Evolutionary conservation across 257 asterid genomes (phyloP), one percentile per base, ranked within the genome.

Genomic region (Gentiana dahurica): DNA sequence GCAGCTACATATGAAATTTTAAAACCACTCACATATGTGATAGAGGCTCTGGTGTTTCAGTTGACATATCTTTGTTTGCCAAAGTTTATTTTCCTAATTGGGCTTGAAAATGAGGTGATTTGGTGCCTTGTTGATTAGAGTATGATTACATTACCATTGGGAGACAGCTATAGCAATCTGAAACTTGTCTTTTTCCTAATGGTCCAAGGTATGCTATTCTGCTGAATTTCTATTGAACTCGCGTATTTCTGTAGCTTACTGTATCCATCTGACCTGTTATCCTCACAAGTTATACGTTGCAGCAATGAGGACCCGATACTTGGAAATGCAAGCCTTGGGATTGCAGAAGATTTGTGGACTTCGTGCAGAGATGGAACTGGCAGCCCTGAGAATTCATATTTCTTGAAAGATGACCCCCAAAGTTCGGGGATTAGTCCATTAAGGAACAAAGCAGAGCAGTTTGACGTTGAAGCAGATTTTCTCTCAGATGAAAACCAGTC

Each of bases 211-310:
- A 13, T 60, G 36, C 2, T 34, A 11, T 51, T 24, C 10, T 11
- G n/a, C 7, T 51, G 2, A 33, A 10, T 39, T 33, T 51, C 11
- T 39, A 24, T 36, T 41, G 11, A 36, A 61, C 51, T 38, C 53
- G 44, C 12, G 4, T 53, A 58, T 6, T 13, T 65, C 52, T 52
- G 44, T 37, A 11, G 9, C 45, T 2, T 43, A 67, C 73, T 34
- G 74, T 71, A 68, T 58, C 74, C 56, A 68, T 72, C 87, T 75
- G 80, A 76, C 84, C 68, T 69, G 73, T 81, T 73, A 78, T 75
- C 76, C 86, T 81, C 81, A 81, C 89, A 79, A 79, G 86, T 76
- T 72, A 76, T 66, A 63, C 81, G 77, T 78, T 83, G 86, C 97
- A 91, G 96, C 83, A 77, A 75, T 66, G 76, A 67, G 32, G 87